Evolutionary conservation across 2,329 filamentous ascomycete species (phyloP).

Genomic region (Eurotiales sp.): DNA sequence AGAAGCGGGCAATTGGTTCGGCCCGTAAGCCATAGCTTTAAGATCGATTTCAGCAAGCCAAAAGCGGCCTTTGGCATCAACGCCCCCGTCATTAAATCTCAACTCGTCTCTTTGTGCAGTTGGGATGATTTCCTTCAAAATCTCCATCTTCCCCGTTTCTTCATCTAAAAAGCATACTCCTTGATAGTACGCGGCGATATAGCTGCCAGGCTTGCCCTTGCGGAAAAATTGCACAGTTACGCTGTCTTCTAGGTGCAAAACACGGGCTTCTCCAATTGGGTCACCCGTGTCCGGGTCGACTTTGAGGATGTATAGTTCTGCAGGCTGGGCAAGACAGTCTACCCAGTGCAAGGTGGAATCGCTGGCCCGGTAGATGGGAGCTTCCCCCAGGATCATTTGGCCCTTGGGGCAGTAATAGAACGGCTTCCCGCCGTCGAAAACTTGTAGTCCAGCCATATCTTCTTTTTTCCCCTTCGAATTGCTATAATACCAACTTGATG

Average conservation of each 20-base stretch:
- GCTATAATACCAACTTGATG: too few species aligned
- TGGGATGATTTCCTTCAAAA: slow-evolving; percentile 36
- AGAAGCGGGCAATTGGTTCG: slow-evolving; percentile 25
- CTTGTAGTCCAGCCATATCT: slow-evolving; percentile 13
- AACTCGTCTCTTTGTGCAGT: slow-evolving; percentile 24
- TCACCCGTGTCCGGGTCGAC: slow-evolving; percentile 29
- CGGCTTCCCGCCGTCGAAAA: slow-evolving; percentile 16
- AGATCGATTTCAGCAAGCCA: slow-evolving; percentile 38
- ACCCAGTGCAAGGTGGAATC: slow-evolving; percentile 33
- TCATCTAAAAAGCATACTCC: slow-evolving; percentile 38
- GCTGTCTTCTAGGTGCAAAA: slow-evolving; percentile 31
- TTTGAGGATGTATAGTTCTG: slow-evolving; percentile 32
- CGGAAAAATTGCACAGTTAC: slow-evolving; percentile 35
- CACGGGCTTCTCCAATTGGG: slow-evolving; percentile 23
- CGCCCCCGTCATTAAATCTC: slow-evolving; percentile 36
- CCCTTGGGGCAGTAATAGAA: slow-evolving; percentile 20
- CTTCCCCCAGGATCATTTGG: slow-evolving; percentile 29
- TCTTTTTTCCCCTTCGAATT: background rate
- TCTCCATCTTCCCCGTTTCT: slow-evolving; percentile 31
- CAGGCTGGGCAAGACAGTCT: slow-evolving; percentile 27
- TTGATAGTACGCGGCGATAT: slow-evolving; percentile 39
- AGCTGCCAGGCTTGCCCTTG: slow-evolving; percentile 30
- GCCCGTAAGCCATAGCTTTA: slow-evolving; percentile 30
- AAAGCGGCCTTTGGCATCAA: slow-evolving; percentile 32
- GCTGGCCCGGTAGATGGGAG: slow-evolving; percentile 27